These are phyloP conservation scores for Leccinum disarticulatum DNA, from an alignment of 768 basidiomycete species.

Conservation along the genomic window DNA sequence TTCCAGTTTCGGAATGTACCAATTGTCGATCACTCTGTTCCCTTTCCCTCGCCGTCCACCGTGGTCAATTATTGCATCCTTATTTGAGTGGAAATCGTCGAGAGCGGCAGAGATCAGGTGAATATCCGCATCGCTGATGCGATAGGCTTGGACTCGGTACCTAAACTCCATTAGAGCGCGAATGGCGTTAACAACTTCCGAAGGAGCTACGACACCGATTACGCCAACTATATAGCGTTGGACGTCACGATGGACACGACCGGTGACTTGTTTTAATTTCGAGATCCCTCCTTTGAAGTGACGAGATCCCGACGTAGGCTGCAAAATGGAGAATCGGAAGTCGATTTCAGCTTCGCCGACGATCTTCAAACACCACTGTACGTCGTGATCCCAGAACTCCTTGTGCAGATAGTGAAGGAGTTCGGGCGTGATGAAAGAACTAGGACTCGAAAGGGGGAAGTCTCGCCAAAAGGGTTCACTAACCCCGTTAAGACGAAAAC, in stretches of 20 bases:
- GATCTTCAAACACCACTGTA: not conserved
- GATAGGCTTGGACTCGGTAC: not conserved
- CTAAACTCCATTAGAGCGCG: not conserved
- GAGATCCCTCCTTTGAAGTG: not conserved
- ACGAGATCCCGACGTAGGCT: not conserved
- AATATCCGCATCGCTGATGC: not conserved
- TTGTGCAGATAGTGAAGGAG: not conserved
- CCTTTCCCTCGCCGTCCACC: not conserved
- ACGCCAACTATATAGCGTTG: not conserved
- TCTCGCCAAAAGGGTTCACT: not conserved
- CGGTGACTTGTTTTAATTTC: not conserved
- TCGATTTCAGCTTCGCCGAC: not conserved
- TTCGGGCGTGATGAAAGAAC: not conserved
- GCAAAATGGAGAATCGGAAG: not conserved
- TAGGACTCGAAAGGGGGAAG: not conserved
- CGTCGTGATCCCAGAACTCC: not conserved
- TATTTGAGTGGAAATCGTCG: not conserved
- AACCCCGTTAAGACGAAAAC: not conserved
- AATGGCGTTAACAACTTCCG: not conserved
- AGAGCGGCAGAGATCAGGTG: not conserved
- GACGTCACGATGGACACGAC: not conserved
- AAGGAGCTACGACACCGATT: not conserved
- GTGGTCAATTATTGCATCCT: not conserved
- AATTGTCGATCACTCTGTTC: not conserved
- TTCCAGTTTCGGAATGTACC: not conserved